phyloP scores from a whole-genome alignment of 495 filamentous ascomycete species.

The Talaromyces liani region DNA sequence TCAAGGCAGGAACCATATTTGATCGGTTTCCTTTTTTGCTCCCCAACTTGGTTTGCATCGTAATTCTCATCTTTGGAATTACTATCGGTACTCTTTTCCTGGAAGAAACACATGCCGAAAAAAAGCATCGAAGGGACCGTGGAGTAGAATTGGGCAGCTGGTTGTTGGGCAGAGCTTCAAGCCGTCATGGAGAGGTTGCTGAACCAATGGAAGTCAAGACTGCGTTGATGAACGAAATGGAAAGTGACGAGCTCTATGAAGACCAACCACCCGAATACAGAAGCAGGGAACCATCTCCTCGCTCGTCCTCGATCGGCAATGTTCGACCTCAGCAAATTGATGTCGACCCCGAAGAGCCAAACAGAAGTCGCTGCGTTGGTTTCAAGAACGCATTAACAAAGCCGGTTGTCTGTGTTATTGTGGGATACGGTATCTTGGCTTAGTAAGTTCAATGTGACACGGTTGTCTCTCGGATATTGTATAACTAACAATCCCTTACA shows the following conservation, averaged over 20 bases:
- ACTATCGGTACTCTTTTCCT: constrained; percentile 81
- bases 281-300: constrained; percentile 60
- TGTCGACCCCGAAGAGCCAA: constrained; percentile 42
- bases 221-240: constrained; percentile 24
- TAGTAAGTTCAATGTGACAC: constrained; percentile 59
- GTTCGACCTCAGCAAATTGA: constrained; percentile 17
- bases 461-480: constrained; percentile 7
- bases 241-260: constrained; percentile 45
- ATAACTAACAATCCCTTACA: constrained; percentile 39
- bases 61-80: constrained; percentile 69
- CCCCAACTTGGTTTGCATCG: constrained; percentile 85
- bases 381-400: constrained; percentile 60
- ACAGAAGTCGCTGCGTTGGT: constrained; percentile 17
- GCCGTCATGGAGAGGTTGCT: constrained; percentile 15
- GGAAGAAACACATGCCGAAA: constrained; percentile 88
- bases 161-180: constrained; percentile 48
- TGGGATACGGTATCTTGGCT: constrained; percentile 86
- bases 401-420: constrained; percentile 75
- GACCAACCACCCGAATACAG: constrained; percentile 59
- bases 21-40: constrained; percentile 85
- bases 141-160: constrained; percentile 72
- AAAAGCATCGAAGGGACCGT: constrained; percentile 65
- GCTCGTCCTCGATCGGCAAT: constrained; percentile 35
- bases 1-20: constrained; percentile 66
- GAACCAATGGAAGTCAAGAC: constrained; percentile 18